Base-by-base conservation (phyloP, 805 yeast species). In the Wickerhamiella sorbophila region DNA sequence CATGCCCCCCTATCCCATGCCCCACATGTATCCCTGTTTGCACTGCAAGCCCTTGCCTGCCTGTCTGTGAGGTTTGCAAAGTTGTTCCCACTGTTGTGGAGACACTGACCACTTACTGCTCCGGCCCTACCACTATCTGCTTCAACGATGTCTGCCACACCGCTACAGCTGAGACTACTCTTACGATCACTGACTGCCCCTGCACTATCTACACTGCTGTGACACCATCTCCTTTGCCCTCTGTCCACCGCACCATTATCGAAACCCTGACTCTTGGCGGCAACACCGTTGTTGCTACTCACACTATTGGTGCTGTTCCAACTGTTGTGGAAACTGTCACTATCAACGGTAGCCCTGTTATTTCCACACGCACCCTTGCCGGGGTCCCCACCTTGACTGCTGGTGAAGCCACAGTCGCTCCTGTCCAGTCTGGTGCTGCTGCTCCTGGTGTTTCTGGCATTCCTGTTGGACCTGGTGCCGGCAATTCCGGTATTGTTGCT, bases 41-140 rank as follows among this genome's bases (percentile, higher is more conserved):
- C 12, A 24, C 29, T 8, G 29, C 29, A 8, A 24, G 29, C 29
- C 29, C 29, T 12, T 24, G 29, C 29, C 6, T 12, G 10, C 29
- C 29, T 24, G 29, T 24, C 29, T 24, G 29, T 12, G 10, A 6
- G 6, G 12, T 19, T 24, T 31, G 40, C 15, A 16, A 15, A 14
- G 10, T n/a, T 15, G 19, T 6, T 31, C 24, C 40, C 18, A 35
- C 40, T 24, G 42, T 53, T 24, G 38, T 24, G 14, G 31, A 35
- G 19, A 18, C n/a, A 12, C 14, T 20, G 18, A 35, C 31, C 38
- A 35, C 27, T 16, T 35, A 35, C 27, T 35, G 38, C 18, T 21
- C 31, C 10, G n/a, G 17, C n/a, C 38, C 31, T 18, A 35, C 31
- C 9, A 24, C 31, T 24, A 16, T 35, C 18, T n/a, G 21, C 29